Percentiles rank a stretch among this genome's conserved stretches.
Evolutionary conservation across 2,329 filamentous ascomycete genomes (phyloP).

Genomic region (Boeremia lycopersici): DNA sequence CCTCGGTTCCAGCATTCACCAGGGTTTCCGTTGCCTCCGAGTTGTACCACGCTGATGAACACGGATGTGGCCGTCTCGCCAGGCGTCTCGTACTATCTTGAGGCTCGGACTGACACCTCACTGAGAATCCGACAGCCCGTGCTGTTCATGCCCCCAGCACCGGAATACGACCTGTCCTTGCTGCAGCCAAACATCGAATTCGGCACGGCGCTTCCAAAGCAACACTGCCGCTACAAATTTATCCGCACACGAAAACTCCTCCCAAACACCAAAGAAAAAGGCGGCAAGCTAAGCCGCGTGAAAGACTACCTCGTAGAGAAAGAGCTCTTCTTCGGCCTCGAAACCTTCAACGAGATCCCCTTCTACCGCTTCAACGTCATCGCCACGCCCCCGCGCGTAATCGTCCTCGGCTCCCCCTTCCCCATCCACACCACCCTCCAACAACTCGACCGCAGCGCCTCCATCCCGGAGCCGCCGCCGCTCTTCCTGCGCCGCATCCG

Average conservation of each 20-base stretch:
- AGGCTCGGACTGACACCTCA: slow-evolving; percentile 16
- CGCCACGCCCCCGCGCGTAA: slow-evolving; percentile 28
- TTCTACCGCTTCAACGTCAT: slow-evolving; percentile 31
- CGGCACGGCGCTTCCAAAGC: slow-evolving; percentile 21
- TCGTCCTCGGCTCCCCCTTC: slow-evolving; percentile 24
- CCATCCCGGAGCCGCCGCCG: slow-evolving; percentile 27
- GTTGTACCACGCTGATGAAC: slow-evolving; percentile 12
- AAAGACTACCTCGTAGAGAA: slow-evolving; percentile 30
- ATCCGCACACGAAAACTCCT: slow-evolving; percentile 32
- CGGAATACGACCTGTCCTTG: slow-evolving; percentile 24
- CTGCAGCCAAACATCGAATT: slow-evolving; percentile 24
- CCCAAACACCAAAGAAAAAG: slow-evolving; percentile 22
- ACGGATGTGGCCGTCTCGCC: slow-evolving; percentile 7
- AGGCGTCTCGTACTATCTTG: slow-evolving; percentile 26
- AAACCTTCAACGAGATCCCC: slow-evolving; percentile 27
- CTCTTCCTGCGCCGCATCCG: slow-evolving; percentile 32
- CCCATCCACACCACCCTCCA: slow-evolving; percentile 26
- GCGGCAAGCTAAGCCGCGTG: slow-evolving; percentile 26
- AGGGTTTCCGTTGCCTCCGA: slow-evolving; percentile 28
- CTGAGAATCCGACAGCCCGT: slow-evolving; percentile 19
- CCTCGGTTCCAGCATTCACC: slow-evolving; percentile 34
- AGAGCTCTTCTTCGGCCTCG: slow-evolving; percentile 29
- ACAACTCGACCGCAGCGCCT: slow-evolving; percentile 35
- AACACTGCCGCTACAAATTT: slow-evolving; percentile 27
- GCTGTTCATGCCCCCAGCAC: slow-evolving; percentile 13